Base-by-base conservation (phyloP, 495 filamentous ascomycete genomes). In the Xylaria intraflava region DNA sequence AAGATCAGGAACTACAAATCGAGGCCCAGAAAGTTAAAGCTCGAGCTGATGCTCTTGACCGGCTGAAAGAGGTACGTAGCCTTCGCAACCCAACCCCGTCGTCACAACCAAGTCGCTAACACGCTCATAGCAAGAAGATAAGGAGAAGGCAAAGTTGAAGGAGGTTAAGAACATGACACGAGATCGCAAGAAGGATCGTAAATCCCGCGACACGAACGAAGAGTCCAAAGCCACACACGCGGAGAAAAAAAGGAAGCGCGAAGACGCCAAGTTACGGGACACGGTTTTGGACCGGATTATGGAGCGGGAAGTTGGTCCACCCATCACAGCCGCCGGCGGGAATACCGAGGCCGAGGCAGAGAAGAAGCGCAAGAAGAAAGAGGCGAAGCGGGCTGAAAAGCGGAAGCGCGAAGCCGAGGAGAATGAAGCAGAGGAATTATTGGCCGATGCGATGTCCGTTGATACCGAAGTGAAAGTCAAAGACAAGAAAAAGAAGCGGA, bases 341-440 rank as follows among this genome's bases (percentile, higher is more conserved):
- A 41, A 35, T 17, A 29, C 16, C 20, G 58, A 64, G 26, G 5
- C 19, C 10, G 40, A 55, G 16, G 14, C n/a, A 10, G 42, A 51
- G 39, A 44, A 55, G 54, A 59, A 62, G 54, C 49, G 58, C 48
- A 57, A 57, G 49, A 48, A 53, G 52, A 54, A 60, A 43, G 47
- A 57, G 2, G 41, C 56, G 30, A 56, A 62, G 40, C 58, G 56
- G 36, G 58, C 62, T 22, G 49, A 60, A 56, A 68, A 62, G 39
- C 62, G 58, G 24, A 65, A 64, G 53, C 56, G 56, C 7, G 44
- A 60, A 42, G 56, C 55, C 30, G 55, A 65, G 53, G 65, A 64
- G 19, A 54, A 59, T 1, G 54, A 30, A 19, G n/a, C 9, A 35
- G 30, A 35, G 1, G 31, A 38, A 38, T 3, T 12, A 6, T 16